These are phyloP conservation scores for Lepiota subincarnata DNA, from an alignment of 768 basidiomycete genomes.

Conservation along the genomic window DNA sequence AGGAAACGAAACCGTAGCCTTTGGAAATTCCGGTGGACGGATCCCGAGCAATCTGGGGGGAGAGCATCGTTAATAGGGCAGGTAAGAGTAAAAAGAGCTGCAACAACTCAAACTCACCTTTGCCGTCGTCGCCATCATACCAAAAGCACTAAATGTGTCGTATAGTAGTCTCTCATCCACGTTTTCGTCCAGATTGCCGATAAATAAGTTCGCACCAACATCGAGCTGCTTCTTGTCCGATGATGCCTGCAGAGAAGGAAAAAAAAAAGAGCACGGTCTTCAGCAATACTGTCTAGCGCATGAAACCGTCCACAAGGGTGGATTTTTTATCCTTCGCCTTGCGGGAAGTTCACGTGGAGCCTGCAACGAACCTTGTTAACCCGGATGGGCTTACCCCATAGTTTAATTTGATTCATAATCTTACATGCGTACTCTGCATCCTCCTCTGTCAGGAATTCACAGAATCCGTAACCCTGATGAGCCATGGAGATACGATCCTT, in stretches of 20 bases:
- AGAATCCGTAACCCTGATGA: slow-evolving; percentile 99
- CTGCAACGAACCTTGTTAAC: slow-evolving; percentile 86
- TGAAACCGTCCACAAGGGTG: not conserved
- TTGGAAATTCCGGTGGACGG: slow-evolving; percentile 81
- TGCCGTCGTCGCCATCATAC: slow-evolving; percentile 86
- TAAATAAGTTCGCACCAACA: slow-evolving; percentile 95
- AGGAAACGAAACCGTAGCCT: slow-evolving; percentile 96
- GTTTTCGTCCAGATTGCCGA: slow-evolving; percentile 92
- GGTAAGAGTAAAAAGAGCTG: slow-evolving; percentile 1
- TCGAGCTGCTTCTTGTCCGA: slow-evolving; percentile 98
- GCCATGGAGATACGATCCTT: slow-evolving; percentile 98
- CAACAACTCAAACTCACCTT: slow-evolving; percentile 50
- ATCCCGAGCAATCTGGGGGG: slow-evolving; percentile 82
- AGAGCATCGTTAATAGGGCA: slow-evolving; percentile 1
- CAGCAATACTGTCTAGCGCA: slow-evolving; percentile 8
- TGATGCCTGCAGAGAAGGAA: slow-evolving; percentile 61
- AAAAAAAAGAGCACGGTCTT: slow-evolving; percentile 10
- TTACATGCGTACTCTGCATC: slow-evolving; percentile 99
- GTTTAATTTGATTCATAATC: slow-evolving; percentile 99
- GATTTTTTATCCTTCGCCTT: not conserved
- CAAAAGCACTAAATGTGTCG: slow-evolving; percentile 95
- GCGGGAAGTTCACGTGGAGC: slow-evolving; percentile 10
- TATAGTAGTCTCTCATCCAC: slow-evolving; percentile 91
- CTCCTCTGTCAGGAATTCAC: slow-evolving; percentile 98
- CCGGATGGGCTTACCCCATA: slow-evolving; percentile 97